Evolutionary conservation across 805 yeast genomes (phyloP).

Genomic region (Saccharomycopsis schoenii): DNA sequence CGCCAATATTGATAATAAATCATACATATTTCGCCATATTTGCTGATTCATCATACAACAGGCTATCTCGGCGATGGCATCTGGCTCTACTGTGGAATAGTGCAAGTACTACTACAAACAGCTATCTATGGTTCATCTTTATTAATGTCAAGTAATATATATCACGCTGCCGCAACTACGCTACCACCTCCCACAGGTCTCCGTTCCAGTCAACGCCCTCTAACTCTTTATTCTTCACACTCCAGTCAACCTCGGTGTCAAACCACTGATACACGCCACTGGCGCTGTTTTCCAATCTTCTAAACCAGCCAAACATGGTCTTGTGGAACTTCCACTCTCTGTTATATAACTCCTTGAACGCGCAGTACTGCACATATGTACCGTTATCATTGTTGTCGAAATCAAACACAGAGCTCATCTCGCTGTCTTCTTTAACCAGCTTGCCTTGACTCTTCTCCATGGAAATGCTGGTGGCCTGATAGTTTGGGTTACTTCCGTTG

Average conservation of each 20-base stretch:
- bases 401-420: constrained; percentile 5
- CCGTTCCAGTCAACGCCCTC: not conserved
- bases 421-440: not conserved
- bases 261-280: constrained; percentile 62
- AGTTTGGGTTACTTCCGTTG: constrained; percentile 23
- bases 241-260: constrained; percentile 67
- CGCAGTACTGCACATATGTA: constrained; percentile 58
- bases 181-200: not conserved
- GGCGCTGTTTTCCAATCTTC: constrained; percentile 47
- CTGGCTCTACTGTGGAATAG: not conserved
- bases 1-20: not conserved
- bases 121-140: not conserved
- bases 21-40: no score
- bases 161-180: not conserved
- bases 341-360: constrained; percentile 67
- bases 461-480: constrained; percentile 9
- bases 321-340: constrained; percentile 68
- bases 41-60: no score
- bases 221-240: constrained; percentile 21
- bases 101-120: not conserved
- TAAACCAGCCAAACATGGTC: constrained; percentile 72
- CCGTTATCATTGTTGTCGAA: constrained; percentile 35
- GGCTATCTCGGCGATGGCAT: not conserved
- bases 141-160: not conserved
- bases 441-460: not conserved